phyloP scores from a whole-genome alignment of 352 stramenopile species.

The Globisporangium paddicum region DNA sequence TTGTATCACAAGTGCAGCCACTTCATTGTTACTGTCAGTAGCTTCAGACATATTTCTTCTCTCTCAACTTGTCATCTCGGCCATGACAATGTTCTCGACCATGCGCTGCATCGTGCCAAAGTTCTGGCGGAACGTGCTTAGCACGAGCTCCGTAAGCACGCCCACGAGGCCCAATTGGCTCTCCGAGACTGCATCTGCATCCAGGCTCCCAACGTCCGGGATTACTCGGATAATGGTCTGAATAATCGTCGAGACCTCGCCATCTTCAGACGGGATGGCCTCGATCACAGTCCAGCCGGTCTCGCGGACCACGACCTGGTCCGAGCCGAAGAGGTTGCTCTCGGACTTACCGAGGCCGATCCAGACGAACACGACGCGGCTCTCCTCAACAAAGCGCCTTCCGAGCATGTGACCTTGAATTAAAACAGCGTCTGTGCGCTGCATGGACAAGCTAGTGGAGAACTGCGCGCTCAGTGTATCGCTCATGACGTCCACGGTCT shows the following conservation, averaged over 20 bases:
- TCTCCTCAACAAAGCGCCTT: background rate
- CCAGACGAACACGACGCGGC: background rate
- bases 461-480: background rate
- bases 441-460: no score
- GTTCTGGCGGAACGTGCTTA: conserved; percentile 6
- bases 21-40: no score
- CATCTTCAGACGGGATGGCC: background rate
- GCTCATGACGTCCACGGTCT: no score
- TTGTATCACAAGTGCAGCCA: no score
- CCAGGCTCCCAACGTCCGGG: background rate
- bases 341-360: background rate
- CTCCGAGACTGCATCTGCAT: background rate
- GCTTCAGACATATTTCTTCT: no score
- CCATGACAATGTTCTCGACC: conserved; percentile 1
- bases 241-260: no score
- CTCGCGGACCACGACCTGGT: background rate
- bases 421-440: no score
- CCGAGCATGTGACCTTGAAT: no score
- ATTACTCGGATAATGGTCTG: conserved; percentile 2
- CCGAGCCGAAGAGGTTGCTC: background rate
- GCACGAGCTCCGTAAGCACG: conserved; percentile 6
- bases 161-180: conserved; percentile 24
- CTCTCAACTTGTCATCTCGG: no score
- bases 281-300: conserved; percentile 5
- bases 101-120: conserved; percentile 5